A percentile compares a stretch with the other conserved stretches of the same genome.
phyloP scores from a whole-genome alignment of 2,329 filamentous ascomycete genomes.

The Bipolaris sorokiniana region DNA sequence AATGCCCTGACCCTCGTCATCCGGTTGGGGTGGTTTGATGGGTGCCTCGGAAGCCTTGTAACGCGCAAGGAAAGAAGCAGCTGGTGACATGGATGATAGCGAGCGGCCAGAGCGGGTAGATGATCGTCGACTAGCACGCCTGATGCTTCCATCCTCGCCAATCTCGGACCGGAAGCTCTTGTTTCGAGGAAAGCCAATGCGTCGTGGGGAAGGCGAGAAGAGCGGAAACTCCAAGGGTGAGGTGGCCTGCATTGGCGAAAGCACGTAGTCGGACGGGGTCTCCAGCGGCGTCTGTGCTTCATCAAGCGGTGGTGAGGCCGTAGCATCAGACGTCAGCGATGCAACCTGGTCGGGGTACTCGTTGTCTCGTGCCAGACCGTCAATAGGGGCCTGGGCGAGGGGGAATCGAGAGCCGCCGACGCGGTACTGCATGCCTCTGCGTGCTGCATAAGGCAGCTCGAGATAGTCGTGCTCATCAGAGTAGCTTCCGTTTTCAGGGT shows the following conservation, averaged over 20 bases:
- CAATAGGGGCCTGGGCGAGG: slow-evolving; percentile 45
- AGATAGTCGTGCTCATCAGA: slow-evolving; percentile 43
- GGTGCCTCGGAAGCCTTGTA: slow-evolving; percentile 51
- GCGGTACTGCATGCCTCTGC: slow-evolving; percentile 31
- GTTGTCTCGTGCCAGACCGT: slow-evolving; percentile 35
- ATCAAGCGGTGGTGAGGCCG: slow-evolving; percentile 47
- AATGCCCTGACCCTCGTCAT: slow-evolving; percentile 71
- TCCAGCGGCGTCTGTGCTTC: slow-evolving; percentile 50
- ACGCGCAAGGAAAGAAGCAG: slow-evolving; percentile 63
- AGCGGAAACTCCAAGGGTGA: slow-evolving; percentile 48
- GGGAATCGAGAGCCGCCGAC: slow-evolving; percentile 41
- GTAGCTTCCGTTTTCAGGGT: slow-evolving; percentile 37
- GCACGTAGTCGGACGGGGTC: slow-evolving; percentile 39
- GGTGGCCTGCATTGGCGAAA: slow-evolving; percentile 42
- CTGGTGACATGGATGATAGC: slow-evolving; percentile 61
- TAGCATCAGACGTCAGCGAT: slow-evolving; percentile 52
- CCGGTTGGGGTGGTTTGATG: slow-evolving; percentile 58
- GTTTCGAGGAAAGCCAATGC: slow-evolving; percentile 37
- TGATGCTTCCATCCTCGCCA: slow-evolving; percentile 43
- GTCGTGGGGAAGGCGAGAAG: slow-evolving; percentile 33
- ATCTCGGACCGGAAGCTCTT: slow-evolving; percentile 44
- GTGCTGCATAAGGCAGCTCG: slow-evolving; percentile 37
- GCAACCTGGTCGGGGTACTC: slow-evolving; percentile 47
- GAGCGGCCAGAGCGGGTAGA: slow-evolving; percentile 58
- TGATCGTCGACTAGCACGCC: slow-evolving; percentile 46